Evolutionary conservation across 75 land plant genomes (phyloP).

Genomic region (Pinus taeda): DNA sequence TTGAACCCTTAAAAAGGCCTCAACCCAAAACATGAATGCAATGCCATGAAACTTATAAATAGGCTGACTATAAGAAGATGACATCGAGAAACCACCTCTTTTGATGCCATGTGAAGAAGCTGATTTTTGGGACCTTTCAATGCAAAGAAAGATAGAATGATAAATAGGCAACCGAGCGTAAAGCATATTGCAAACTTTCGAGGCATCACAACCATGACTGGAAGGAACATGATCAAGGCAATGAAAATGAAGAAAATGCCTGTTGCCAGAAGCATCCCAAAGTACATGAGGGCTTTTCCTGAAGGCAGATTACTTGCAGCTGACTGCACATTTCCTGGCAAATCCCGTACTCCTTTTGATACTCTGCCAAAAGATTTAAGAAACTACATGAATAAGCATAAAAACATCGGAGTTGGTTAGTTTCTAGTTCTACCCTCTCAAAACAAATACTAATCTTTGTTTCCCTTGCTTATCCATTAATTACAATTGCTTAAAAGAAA

Average conservation of each 20-base stretch:
- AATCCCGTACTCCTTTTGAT: constrained; percentile 82
- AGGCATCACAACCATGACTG: constrained; percentile 95
- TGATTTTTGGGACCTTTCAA: constrained; percentile 91
- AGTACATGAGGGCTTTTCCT: constrained; percentile 80
- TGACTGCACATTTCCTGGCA: constrained; percentile 89
- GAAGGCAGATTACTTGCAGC: constrained; percentile 88
- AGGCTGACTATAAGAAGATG: too few relatives aligned
- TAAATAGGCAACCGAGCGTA: constrained; percentile 83
- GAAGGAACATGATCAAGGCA: constrained; percentile 92
- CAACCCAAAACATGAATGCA: too few relatives aligned
- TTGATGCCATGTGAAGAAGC: constrained; percentile 85
- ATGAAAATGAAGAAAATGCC: constrained; percentile 93
- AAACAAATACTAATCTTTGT: too few relatives aligned
- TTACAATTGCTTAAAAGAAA: too few relatives aligned
- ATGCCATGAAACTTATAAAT: too few relatives aligned
- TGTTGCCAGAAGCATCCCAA: constrained; percentile 75
- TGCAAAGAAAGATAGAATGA: constrained; percentile 92
- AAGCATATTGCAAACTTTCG: constrained; percentile 97
- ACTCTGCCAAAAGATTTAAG: constrained; percentile 18
- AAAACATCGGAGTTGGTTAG: too few relatives aligned
- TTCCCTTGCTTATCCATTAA: too few relatives aligned
- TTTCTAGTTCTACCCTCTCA: too few relatives aligned
- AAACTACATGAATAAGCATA: too few relatives aligned
- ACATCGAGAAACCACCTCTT: constrained; percentile 55
- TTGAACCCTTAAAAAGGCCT: too few relatives aligned